Base-by-base conservation (phyloP, 768 basidiomycete species). In the Phaeotremella skinneri region DNA sequence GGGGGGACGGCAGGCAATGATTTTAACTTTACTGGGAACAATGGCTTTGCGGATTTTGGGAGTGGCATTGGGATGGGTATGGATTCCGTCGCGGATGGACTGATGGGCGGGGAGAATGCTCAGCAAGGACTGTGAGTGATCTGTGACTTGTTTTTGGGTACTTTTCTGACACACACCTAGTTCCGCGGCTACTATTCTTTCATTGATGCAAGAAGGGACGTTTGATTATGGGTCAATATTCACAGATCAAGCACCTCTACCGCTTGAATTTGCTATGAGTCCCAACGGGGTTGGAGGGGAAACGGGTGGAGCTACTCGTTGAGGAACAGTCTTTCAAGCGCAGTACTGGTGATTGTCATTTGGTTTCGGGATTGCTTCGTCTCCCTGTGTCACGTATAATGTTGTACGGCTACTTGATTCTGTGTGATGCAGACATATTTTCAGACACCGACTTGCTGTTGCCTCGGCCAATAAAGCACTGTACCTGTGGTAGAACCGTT, bases 141-240 rank as follows among this genome's bases (percentile, higher is more conserved):
- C 11, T 27, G 16, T 30, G 26, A 34, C 20, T 32, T n/a, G 11
- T 16, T 17, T 26, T 2, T 17, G n/a, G 30, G 29, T 27, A 17
- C 29, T 17, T 42, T 57, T 50, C 47, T 43, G 17, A 41, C 34
- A 39, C n/a, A 5, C 14, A n/a, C 6, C 23, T 37, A 75, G 74
- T 56, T 77, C 76, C 23, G 76, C 76, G 13, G 73, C 74, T 6
- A 71, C 76, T 1, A 77, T 77, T 30, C 54, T 77, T 27, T 62
- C 64, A 27, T 37, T 77, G 20, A 61, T 77, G 63, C 73, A 75
- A 55, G 70, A 77, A 59, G 76, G 76, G 9, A 69, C 66, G 9
- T 77, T 77, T 49, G 72, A 74, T 48, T 74, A 74, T 58, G 66
- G 68, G 27, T 58, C 61, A 32, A 68, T 74, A 45, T 74, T 74